Evolutionary conservation across 805 yeast species (phyloP), one percentile per base, ranked within the genome.

Genomic region (Kodamaea jinghongensis): DNA sequence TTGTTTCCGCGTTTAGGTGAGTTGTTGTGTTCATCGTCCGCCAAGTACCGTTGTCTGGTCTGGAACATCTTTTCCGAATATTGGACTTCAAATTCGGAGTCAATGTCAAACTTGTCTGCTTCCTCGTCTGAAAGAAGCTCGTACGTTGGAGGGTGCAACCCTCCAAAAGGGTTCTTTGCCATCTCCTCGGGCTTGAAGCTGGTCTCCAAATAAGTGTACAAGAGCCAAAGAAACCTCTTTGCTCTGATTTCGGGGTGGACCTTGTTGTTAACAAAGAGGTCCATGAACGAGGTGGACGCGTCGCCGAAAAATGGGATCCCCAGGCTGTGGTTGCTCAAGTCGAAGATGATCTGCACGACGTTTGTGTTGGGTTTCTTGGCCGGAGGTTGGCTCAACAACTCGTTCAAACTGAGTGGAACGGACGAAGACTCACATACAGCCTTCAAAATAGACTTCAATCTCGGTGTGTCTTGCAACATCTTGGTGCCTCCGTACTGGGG

Each of bases 401-500:
- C 83, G 28, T 71, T 73, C 38, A 71, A 60, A 4, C 65, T 58
- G 16, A 69, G 70, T 22, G 79, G 76, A 35, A 76, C 77, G 10
- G 61, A 66, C 34, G 79, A 78, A 9, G 34, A 31, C 52, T 90
- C 96, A 50, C 90, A 80, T 2, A 90, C 87, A 0, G 93, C 86
- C 63, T 91, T 91, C 49, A 91, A 63, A 14, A 91, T 91, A 0
- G 95, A 83, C 58, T 91, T 91, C 46, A 91, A 73, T 40, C 98
- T 71, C 2, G 98, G 98, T 0, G 98, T 93, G 56, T 91, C 98
- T 63, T 91, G 98, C 28, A 91, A 69, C 42, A 88, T 93, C 56
- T 85, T 87, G 11, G 66, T 52, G 33, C 70, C 50, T 23, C 61
- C 72, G 54, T 63, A 54, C 38, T 71, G 76, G 12, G 83, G 73